Percentiles rank a stretch among this genome's conserved stretches.
Evolutionary conservation across 345 rosid genomes (phyloP).

Genomic region (Bruguiera parviflora): DNA sequence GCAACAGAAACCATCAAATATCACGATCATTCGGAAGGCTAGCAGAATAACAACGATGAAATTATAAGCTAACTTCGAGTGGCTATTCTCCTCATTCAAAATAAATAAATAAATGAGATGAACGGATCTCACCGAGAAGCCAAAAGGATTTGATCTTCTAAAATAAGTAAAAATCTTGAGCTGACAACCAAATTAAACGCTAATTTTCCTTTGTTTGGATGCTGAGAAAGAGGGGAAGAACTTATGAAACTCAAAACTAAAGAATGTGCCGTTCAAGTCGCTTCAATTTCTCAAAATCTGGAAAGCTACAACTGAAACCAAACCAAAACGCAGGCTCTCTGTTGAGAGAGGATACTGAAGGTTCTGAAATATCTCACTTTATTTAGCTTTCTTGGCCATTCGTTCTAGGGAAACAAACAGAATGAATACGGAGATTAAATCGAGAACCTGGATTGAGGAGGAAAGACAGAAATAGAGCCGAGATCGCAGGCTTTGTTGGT

Average conservation of each 20-base stretch:
- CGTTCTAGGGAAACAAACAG: constrained; percentile 17
- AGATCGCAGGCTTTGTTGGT: constrained; percentile 90
- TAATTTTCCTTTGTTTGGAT: background rate
- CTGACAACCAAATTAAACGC: too few species aligned
- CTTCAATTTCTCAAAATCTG: background rate
- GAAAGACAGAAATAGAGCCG: constrained; percentile 79
- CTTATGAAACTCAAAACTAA: background rate
- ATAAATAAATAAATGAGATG: too few species aligned
- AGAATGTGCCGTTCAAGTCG: background rate
- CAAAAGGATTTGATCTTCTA: too few species aligned
- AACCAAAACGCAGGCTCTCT: too few species aligned
- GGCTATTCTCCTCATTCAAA: too few species aligned
- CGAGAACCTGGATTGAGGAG: constrained; percentile 72
- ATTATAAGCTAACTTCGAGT: too few species aligned
- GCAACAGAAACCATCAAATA: too few species aligned
- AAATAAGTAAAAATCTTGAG: too few species aligned
- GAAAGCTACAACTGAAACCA: background rate
- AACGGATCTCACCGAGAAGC: too few species aligned
- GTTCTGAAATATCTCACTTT: background rate
- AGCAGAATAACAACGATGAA: too few species aligned
- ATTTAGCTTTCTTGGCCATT: background rate
- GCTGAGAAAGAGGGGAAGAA: background rate
- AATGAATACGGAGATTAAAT: background rate
- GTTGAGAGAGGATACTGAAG: too few species aligned
- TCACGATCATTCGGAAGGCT: too few species aligned